A percentile compares a stretch with the other conserved stretches of the same genome.
Evolutionary conservation across 1,284 basidiomycete species (phyloP).

Genomic region (Malassezia pachydermatis): DNA sequence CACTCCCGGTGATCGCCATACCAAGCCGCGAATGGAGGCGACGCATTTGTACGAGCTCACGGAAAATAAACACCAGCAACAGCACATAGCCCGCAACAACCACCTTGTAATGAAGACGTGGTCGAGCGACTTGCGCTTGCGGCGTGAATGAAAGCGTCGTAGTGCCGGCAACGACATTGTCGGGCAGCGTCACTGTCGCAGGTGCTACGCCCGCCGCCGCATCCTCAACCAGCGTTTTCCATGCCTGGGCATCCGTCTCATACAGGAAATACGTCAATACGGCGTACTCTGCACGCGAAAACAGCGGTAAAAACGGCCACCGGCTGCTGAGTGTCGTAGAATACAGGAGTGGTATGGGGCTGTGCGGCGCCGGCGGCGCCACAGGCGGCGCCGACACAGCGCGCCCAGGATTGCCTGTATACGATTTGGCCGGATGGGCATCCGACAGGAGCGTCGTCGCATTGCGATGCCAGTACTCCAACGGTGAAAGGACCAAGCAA

Average conservation of each 20-base stretch:
- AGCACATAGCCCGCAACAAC: conserved; percentile 68
- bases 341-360: conserved; percentile 30
- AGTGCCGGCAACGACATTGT: neutral
- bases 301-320: conserved; percentile 39
- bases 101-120: conserved; percentile 51
- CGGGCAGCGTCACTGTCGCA: neutral
- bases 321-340: conserved; percentile 38
- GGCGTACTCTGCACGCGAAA: conserved; percentile 41
- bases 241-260: conserved; percentile 2
- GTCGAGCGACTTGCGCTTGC: conserved; percentile 17
- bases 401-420: conserved; percentile 13
- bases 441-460: conserved; percentile 21
- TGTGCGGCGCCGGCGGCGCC: conserved; percentile 23
- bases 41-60: conserved; percentile 56
- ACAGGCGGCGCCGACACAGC: conserved; percentile 18
- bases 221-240: neutral
- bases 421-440: conserved; percentile 23
- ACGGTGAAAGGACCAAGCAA: conserved; percentile 37
- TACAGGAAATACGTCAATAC: conserved; percentile 41
- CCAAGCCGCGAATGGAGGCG: conserved; percentile 78
- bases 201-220: neutral
- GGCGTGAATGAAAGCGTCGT: conserved; percentile 26
- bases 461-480: conserved; percentile 34
- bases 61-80: conserved; percentile 67
- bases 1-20: conserved; percentile 80